Base-by-base conservation (phyloP, 2,329 filamentous ascomycete genomes). In the Phoma herbarum region DNA sequence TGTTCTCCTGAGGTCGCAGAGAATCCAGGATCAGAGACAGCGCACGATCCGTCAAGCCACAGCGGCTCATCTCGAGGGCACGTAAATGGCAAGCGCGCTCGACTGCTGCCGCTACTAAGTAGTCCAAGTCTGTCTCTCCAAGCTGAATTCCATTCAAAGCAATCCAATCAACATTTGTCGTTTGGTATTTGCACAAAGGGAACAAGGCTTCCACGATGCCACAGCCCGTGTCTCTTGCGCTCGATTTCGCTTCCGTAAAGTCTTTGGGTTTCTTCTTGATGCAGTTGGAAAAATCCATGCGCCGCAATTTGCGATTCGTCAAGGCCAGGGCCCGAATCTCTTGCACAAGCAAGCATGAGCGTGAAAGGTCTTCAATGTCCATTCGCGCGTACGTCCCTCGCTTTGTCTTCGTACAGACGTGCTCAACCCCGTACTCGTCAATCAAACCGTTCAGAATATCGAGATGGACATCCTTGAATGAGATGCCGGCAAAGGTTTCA, bases 141-240 rank as follows among this genome's bases (percentile, higher is more conserved):
- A 91, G 82, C 59, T 85, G 83, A 60, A 91, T 88, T 12, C 87
- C 87, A 60, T 87, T 90, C 58, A 91, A 76, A 22, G 85, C 82
- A 52, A 91, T 84, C 88, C 89, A 91, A 70, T 90, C 87, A 18
- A 91, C 85, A 66, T 87, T 89, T 0, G 89, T 91, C 23, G 87
- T 81, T 65, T 89, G 85, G 60, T 85, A 84, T 62, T 86, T 86
- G 75, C 87, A 90, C 6, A 91, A 78, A 1, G 88, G 87, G 65
- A 89, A 87, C 5, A 91, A 79, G 2, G 88, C 89, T 71, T 90
- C 88, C 18, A 89, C 86, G 47, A 91, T 87, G 39, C 87, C 88
- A 69, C 88, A 90, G 1, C 88, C 88, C 6, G 85, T 82, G 68
- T 90, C 87, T 64, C 83, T 83, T 16, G 81, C 80, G 52, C 82